These are phyloP conservation scores for Colletotrichum tropicicola DNA, from an alignment of 2,329 filamentous ascomycete genomes.

Conservation along the genomic window DNA sequence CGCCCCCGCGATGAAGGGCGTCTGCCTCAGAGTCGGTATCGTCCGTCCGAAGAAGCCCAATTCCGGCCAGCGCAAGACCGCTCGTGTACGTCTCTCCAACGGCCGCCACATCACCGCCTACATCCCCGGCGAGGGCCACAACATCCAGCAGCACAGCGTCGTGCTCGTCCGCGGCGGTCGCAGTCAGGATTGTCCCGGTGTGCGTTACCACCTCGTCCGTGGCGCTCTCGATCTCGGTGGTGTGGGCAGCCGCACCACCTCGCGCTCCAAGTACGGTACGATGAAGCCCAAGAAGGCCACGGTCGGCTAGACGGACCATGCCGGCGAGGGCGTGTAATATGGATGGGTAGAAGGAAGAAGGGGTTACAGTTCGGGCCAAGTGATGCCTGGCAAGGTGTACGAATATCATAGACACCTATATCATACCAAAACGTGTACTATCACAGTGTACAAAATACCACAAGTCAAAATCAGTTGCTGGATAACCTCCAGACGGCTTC, in stretches of 20 bases:
- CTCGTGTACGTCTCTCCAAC: slow-evolving; percentile 86
- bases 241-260: slow-evolving; percentile 84
- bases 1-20: slow-evolving; percentile 89
- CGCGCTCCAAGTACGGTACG: slow-evolving; percentile 95
- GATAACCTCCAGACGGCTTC: slow-evolving; percentile 8
- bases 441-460: slow-evolving; percentile 19
- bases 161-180: slow-evolving; percentile 94
- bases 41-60: slow-evolving; percentile 99
- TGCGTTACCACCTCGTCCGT: slow-evolving; percentile 92
- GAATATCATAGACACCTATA: neutral
- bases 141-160: slow-evolving; percentile 98
- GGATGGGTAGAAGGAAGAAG: neutral
- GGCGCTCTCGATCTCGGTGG: slow-evolving; percentile 94
- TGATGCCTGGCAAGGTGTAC: neutral
- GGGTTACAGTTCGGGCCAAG: too few relatives aligned
- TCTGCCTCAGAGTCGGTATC: slow-evolving; percentile 93
- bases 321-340: neutral
- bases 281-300: slow-evolving; percentile 95
- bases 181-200: slow-evolving; percentile 97
- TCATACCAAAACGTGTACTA: slow-evolving; percentile 12
- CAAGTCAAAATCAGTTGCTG: neutral
- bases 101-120: slow-evolving; percentile 91
- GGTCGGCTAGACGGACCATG: slow-evolving; percentile 48
- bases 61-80: slow-evolving; percentile 95
- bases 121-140: slow-evolving; percentile 97